Percentiles rank a stretch among this genome's conserved stretches.
phyloP scores from a whole-genome alignment of 306 rosid species.

The Glycine soja region DNA sequence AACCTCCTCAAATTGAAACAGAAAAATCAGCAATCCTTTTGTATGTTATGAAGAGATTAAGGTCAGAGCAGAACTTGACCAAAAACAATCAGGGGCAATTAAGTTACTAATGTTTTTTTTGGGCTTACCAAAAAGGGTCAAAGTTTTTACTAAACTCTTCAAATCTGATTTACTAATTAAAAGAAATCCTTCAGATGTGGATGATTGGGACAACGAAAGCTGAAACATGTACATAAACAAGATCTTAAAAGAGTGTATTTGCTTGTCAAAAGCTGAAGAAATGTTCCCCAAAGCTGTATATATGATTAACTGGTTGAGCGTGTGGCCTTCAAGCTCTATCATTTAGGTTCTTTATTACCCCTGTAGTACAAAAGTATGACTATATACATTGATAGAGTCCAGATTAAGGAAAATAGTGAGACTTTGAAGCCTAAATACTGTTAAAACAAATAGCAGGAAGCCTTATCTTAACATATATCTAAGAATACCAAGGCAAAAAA shows the following conservation, averaged over 20 bases:
- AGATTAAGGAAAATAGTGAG: constrained; percentile 1
- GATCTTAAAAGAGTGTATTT: background rate
- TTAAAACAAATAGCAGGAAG: background rate
- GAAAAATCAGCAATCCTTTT: constrained; percentile 1
- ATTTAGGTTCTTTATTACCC: background rate
- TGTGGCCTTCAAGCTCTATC: background rate
- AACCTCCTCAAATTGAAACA: constrained; percentile 13
- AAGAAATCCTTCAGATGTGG: background rate
- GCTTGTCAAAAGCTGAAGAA: background rate
- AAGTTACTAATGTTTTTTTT: background rate
- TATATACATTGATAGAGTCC: background rate
- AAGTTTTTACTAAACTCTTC: too few relatives aligned
- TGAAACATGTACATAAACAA: background rate
- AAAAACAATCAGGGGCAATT: background rate
- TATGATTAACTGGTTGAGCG: background rate
- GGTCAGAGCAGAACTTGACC: background rate
- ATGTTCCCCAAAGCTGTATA: background rate
- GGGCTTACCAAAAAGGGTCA: background rate
- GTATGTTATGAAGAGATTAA: constrained; percentile 13
- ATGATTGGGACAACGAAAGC: background rate
- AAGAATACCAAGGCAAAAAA: too few relatives aligned
- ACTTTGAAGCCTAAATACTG: too few relatives aligned
- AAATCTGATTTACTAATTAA: too few relatives aligned
- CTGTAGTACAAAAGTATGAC: background rate
- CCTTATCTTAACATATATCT: background rate